Conservation (phyloP, 202 grass and related monocot species). For the Zoysia matrella region DNA sequence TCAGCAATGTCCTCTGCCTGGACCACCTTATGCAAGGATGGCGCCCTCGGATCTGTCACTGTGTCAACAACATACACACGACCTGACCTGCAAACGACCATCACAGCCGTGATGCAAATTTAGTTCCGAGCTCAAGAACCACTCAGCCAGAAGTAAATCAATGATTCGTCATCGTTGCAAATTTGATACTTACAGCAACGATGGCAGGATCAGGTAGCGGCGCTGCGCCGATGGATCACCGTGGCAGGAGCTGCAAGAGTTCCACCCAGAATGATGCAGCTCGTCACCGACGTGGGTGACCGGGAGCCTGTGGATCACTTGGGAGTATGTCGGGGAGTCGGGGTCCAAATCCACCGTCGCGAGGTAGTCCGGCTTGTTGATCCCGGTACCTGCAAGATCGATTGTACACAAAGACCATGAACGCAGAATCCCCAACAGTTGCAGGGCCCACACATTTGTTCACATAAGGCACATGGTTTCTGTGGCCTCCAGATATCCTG, state of each 20-base stretch:
- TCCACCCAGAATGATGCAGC: too few relatives aligned
- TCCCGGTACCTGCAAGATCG: too few relatives aligned
- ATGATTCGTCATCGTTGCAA: neutral
- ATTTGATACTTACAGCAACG: constrained; percentile 63
- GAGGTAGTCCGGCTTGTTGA: constrained; percentile 58
- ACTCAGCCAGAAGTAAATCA: neutral
- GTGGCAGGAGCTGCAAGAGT: neutral
- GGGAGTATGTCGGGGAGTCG: constrained; percentile 73
- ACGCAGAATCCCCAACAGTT: neutral
- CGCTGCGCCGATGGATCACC: constrained; percentile 61
- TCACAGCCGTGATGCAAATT: neutral
- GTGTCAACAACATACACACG: too few relatives aligned
- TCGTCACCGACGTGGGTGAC: constrained; percentile 35
- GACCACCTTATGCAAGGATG: too few relatives aligned
- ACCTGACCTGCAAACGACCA: too few relatives aligned
- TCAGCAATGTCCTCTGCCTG: constrained; percentile 10
- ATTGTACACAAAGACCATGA: neutral
- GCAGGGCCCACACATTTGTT: neutral
- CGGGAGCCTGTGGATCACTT: constrained; percentile 89
- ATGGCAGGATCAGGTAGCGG: constrained; percentile 81
- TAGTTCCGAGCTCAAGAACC: neutral
- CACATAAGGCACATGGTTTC: constrained; percentile 21
- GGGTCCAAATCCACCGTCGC: constrained; percentile 83
- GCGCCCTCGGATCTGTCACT: too few relatives aligned
- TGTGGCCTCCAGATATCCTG: neutral